Base-by-base conservation (phyloP, 208 protist species). In the Endotrypanum monterogeii region DNA sequence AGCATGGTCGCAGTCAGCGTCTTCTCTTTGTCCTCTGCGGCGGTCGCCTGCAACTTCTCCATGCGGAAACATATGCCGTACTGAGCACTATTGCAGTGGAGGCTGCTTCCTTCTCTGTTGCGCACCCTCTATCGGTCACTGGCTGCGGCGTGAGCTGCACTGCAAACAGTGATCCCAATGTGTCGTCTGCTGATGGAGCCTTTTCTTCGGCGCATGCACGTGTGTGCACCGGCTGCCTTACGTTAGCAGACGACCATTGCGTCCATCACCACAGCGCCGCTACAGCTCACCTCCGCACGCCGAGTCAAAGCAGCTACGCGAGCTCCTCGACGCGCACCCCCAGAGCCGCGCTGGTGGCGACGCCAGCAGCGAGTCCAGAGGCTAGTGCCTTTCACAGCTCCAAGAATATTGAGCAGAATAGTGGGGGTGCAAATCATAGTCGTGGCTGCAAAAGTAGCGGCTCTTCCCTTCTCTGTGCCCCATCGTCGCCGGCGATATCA, bases 1-100 rank as follows among this genome's bases (percentile, higher is more conserved):
- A 95, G 71, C 88, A 93, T 72, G 91, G 90, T 68, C 84, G 87
- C 9, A 87, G 77, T n/a, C 87, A 92, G 30, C 80, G 70, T 25
- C 61, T 93, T 14, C 65, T 93, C 32, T 92, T 95, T 80, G 90
- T 88, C 25, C 76, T 90, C 14, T 89, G 82, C 69, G 87, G 83
- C 32, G 78, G 78, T 3, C 65, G 76, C 14, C 79, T 95, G 63
- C 76, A 63, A 16, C 69, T 80, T 0, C 70, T 80, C 23, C 69
- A 80, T 6, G 76, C 76, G 5, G 76, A 80, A 54, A 76, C 70
- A 37, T 80, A 80, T 56, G 48, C 70, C 1, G n/a, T 76, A 3
- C 70, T 80, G 39, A 52, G 54, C 71, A 80, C 54, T 50, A 72
- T 80, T 35, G 76, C 70, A 18, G 48, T 50, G 20, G 67, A 80